Base-by-base conservation (phyloP, 176 grass and related monocot species). In the Bonia amplexicaulis region DNA sequence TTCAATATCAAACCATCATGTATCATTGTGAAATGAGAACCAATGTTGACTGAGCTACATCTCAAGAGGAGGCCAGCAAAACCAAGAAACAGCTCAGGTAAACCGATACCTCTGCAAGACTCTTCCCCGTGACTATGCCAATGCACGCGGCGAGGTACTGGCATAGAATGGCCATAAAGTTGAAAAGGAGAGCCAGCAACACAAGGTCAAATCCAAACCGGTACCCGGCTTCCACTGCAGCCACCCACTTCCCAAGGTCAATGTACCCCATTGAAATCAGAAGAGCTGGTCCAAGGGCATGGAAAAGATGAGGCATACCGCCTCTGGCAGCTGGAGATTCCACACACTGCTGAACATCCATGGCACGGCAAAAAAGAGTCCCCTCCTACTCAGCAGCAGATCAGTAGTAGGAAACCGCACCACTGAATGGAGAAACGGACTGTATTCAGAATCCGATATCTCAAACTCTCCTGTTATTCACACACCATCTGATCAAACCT, bases 221-320 rank as follows among this genome's bases (percentile, higher is more conserved):
- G 6, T 83, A 93, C 52, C 94, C 94, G 12, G 89, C 94, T 63
- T 97, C 92, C 49, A 97, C 90, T 15, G 90, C 86, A 37, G 92
- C 90, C 48, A 97, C 80, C 92, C 92, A 97, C 78, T 97, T 97
- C 44, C 89, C 94, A 14, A 97, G 94, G 74, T 97, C 94, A 71
- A 97, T 92, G 71, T 97, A 97, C n/a, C 92, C 83, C 60, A 94
- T 97, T 19, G 94, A 97, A 64, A 97, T 87, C 62, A 97, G 82
- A 29, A 97, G 85, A 61, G 94, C 92, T 39, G 92, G 92, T 63
- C 94, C 90, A 87, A 97, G 80, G 62, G 86, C 85, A 71, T 91
- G 88, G 31, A 92, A 94, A 90, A 97, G 82, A 86, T 89, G 72
- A 77, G 53, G 71, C 70, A 76, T 48, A 14, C 81, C 27, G 1